Evolutionary conservation across 108 stramenopile species (phyloP).

Genomic region (Pelagomonas calceolata): DNA sequence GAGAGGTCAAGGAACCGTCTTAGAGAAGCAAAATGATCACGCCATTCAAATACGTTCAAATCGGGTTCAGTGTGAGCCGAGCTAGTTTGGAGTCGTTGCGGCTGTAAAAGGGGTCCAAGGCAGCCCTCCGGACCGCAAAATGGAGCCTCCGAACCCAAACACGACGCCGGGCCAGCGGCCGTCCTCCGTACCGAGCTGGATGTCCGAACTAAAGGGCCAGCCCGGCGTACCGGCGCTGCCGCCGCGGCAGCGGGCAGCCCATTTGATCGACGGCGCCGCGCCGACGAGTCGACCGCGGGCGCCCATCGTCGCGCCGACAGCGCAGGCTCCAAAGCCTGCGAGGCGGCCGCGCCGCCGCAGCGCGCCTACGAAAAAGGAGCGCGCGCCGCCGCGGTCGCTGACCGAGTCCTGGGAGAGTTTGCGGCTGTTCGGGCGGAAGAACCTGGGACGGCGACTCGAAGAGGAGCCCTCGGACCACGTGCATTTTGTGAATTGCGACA

Average conservation of each 20-base stretch:
- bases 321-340: background rate
- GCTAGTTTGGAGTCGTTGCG: too few relatives aligned
- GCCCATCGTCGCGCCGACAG: background rate
- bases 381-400: background rate
- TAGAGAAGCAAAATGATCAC: too few relatives aligned
- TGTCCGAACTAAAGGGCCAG: background rate
- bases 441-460: constrained; percentile 10
- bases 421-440: constrained; percentile 2
- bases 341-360: background rate
- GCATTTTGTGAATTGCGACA: constrained; percentile 22
- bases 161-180: too few relatives aligned
- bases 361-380: background rate
- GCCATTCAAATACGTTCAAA: too few relatives aligned
- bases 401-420: constrained; percentile 11
- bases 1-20: too few relatives aligned
- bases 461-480: constrained; percentile 5
- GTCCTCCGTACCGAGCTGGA: background rate
- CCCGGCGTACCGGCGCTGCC: background rate
- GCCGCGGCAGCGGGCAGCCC: background rate
- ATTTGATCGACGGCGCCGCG: background rate
- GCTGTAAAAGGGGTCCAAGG: too few relatives aligned
- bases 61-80: too few relatives aligned
- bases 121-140: too few relatives aligned
- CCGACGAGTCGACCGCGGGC: background rate
- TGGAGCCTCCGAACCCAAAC: too few relatives aligned